Percentiles rank a stretch among this genome's conserved stretches.
Evolutionary conservation across 2,329 filamentous ascomycete genomes (phyloP).

Genomic region (Elsinoe necatrix): DNA sequence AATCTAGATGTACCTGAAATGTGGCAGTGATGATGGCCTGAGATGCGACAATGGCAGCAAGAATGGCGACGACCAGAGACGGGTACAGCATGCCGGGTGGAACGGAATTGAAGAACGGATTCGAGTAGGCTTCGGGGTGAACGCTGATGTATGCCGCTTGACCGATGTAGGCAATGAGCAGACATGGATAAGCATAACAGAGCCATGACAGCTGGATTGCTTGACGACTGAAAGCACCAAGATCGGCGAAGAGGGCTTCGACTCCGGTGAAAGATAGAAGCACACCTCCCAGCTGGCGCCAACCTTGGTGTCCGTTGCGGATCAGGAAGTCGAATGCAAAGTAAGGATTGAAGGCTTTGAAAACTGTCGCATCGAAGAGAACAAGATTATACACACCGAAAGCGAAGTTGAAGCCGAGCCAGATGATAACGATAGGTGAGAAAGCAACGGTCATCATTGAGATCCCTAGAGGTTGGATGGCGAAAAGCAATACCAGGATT

Average conservation of each 20-base stretch:
- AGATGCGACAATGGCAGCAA: constrained; percentile 63
- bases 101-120: constrained; percentile 65
- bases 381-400: constrained; percentile 54
- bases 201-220: constrained; percentile 70
- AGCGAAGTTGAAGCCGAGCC: constrained; percentile 55
- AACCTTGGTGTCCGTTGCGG: constrained; percentile 51
- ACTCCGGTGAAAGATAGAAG: constrained; percentile 68
- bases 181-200: constrained; percentile 50
- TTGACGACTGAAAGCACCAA: constrained; percentile 60
- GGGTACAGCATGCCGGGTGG: constrained; percentile 62
- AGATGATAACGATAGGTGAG: constrained; percentile 59
- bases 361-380: constrained; percentile 40
- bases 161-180: constrained; percentile 58
- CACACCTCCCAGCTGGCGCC: constrained; percentile 58
- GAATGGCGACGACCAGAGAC: constrained; percentile 54
- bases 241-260: constrained; percentile 70
- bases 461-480: constrained; percentile 57
- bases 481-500: constrained; percentile 56
- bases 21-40: constrained; percentile 71
- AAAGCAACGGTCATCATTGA: constrained; percentile 52
- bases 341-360: constrained; percentile 47
- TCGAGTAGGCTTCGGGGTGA: constrained; percentile 53
- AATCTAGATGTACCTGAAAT: constrained; percentile 44
- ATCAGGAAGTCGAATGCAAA: constrained; percentile 55
- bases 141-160: constrained; percentile 64